Base-by-base conservation (phyloP, 495 filamentous ascomycete genomes). In the Talaromyces liani region DNA sequence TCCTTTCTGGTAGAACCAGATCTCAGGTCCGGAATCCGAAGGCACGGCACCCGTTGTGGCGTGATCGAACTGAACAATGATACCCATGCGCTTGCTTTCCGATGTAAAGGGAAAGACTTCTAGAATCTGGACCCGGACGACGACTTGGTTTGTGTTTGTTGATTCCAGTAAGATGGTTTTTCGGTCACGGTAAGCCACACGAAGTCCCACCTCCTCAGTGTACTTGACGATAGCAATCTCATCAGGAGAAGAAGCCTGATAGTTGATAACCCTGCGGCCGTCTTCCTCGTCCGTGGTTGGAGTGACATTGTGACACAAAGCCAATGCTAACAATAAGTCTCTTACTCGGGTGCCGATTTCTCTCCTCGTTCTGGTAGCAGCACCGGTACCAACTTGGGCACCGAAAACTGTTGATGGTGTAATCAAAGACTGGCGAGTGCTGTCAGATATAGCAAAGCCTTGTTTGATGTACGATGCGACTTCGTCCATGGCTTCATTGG, bases 1-100 rank as follows among this genome's bases (percentile, higher is more conserved):
- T 27, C 95, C 95, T 73, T 99, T 99, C 65, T 99, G 92, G 69
- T 92, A 99, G 74, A 99, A 99, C 91, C 94, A 98, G 24, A 97
- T 92, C 68, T 97, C 93, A 29, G 85, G 82, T 39, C 77, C 78
- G 10, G 77, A 72, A 14, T 79, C 77, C 1, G 65, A 61, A 1
- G 72, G 67, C 6, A 71, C 74, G 5, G 77, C 69, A 0, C 68
- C 54, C 1, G 72, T 70, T 2, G 78, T 68, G 41, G 81, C 73
- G 6, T 82, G 82, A 16, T 87, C 69, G 69, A 98, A 99, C 66
- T 90, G 88, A 22, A 96, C 88, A 64, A 98, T 87, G 63, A 98
- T 91, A n/a, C 95, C 95, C 95, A 99, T 99, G 27, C 95, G 84
- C 73, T 99, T 99, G 62, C 92, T 92, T 60, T 98, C 93, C 2